Conservation (phyloP, 2,329 filamentous ascomycete genomes). For the Ascochyta pisi region DNA sequence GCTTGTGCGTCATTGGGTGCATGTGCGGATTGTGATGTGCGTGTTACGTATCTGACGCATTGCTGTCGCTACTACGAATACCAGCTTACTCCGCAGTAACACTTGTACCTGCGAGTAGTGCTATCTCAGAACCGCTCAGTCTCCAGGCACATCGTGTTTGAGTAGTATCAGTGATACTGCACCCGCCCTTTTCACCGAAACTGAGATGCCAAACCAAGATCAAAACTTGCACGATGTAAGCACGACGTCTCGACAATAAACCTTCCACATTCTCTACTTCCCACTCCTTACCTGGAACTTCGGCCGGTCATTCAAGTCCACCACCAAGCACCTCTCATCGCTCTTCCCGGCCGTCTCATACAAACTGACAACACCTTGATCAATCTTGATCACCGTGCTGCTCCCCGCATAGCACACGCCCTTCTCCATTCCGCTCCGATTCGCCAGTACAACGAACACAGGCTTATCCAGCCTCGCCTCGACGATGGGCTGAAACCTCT, state of each 20-base stretch:
- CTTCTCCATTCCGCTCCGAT: constrained; percentile 72
- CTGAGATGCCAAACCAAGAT: not conserved
- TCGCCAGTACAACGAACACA: constrained; percentile 73
- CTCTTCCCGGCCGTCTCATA: constrained; percentile 76
- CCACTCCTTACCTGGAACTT: constrained; percentile 46
- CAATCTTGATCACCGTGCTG: constrained; percentile 72
- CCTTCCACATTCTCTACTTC: constrained; percentile 1
- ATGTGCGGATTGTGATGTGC: constrained; percentile 9
- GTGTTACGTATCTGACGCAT: not conserved
- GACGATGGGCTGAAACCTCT: constrained; percentile 68
- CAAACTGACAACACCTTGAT: constrained; percentile 69
- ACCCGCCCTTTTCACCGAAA: not conserved
- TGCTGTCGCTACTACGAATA: not conserved
- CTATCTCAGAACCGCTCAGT: no score
- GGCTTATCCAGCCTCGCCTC: constrained; percentile 53
- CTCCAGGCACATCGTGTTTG: no score
- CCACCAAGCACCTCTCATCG: constrained; percentile 70
- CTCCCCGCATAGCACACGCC: constrained; percentile 75
- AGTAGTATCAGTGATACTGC: not conserved
- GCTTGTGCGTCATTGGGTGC: not conserved
- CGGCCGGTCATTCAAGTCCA: constrained; percentile 63
- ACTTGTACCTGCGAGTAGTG: not conserved
- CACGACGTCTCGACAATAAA: not conserved
- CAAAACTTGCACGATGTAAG: not conserved
- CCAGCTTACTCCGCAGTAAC: not conserved